A percentile compares a stretch with the other conserved stretches of the same genome.
phyloP scores from a whole-genome alignment of 2,329 filamentous ascomycete species.

The Fusarium coicis region DNA sequence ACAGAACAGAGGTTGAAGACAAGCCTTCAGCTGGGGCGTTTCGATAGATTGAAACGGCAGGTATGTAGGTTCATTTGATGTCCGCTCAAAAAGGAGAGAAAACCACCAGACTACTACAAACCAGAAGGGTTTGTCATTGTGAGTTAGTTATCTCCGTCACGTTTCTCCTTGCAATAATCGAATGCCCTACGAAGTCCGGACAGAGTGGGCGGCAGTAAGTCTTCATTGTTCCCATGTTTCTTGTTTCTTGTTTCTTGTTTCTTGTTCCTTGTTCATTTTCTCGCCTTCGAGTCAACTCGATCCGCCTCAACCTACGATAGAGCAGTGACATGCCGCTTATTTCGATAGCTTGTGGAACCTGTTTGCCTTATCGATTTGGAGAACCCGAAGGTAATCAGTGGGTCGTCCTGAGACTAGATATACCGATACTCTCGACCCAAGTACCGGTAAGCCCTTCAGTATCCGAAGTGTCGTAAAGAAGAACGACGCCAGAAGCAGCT shows the following conservation, averaged over 20 bases:
- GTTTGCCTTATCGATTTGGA: constrained; percentile 29
- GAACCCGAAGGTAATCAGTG: constrained; percentile 16
- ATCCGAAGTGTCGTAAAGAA: background rate
- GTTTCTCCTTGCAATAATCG: background rate
- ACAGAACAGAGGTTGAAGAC: background rate
- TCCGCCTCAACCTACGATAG: constrained; percentile 29
- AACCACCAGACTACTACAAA: background rate
- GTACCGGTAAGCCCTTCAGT: constrained; percentile 18
- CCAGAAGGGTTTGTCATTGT: background rate
- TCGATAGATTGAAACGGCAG: constrained; percentile 14
- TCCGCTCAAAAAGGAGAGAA: background rate
- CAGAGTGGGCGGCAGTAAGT: constrained; percentile 9
- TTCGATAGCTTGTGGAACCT: constrained; percentile 30
- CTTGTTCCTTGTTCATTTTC: constrained; percentile 5
- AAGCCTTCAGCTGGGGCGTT: constrained; percentile 34
- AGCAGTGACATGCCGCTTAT: constrained; percentile 32
- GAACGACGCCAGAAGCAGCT: constrained; percentile 18
- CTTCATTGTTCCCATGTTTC: constrained; percentile 10
- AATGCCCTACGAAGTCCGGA: background rate
- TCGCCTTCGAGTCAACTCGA: constrained; percentile 8
- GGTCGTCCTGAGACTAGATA: constrained; percentile 14
- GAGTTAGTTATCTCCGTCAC: background rate
- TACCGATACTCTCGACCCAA: constrained; percentile 4
- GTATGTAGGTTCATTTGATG: background rate
- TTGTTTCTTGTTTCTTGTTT: constrained; percentile 17